Evolutionary conservation across 768 basidiomycete species (phyloP).

Genomic region (Mycena capillaripes): DNA sequence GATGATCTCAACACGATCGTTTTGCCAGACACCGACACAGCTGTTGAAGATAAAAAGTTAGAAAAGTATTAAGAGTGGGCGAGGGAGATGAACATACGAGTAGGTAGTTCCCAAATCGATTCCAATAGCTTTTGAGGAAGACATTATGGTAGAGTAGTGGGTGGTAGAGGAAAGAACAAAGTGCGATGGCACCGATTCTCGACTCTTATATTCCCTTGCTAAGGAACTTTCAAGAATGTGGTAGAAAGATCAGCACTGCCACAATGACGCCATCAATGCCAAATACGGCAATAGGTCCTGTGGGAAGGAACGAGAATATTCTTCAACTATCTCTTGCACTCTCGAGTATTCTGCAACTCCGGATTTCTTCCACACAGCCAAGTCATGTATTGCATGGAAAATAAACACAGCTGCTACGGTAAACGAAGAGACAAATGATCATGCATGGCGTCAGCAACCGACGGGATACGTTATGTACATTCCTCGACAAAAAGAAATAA

Average conservation of each 20-base stretch:
- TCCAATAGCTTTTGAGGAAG: slow-evolving; percentile 85
- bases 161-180: slow-evolving; percentile 32
- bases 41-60: slow-evolving; percentile 10
- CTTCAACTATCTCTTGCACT: slow-evolving; percentile 41
- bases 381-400: slow-evolving; percentile 29
- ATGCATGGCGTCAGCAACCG: slow-evolving; percentile 33
- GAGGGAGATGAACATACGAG: slow-evolving; percentile 69
- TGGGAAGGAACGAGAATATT: too few species aligned
- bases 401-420: slow-evolving; percentile 22
- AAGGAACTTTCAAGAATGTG: neutral
- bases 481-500: slow-evolving; percentile 27
- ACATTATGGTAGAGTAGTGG: slow-evolving; percentile 53
- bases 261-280: too few species aligned
- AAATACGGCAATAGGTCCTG: too few species aligned
- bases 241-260: neutral
- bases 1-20: slow-evolving; percentile 99
- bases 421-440: slow-evolving; percentile 18
- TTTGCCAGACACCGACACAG: slow-evolving; percentile 99
- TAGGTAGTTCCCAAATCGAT: slow-evolving; percentile 95
- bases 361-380: neutral
- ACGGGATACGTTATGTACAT: slow-evolving; percentile 17
- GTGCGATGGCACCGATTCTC: neutral
- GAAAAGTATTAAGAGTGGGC: slow-evolving; percentile 7
- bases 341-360: neutral
- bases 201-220: slow-evolving; percentile 45